Evolutionary conservation across 2,329 filamentous ascomycete genomes (phyloP).

Genomic region (Apiospora pterosperma): DNA sequence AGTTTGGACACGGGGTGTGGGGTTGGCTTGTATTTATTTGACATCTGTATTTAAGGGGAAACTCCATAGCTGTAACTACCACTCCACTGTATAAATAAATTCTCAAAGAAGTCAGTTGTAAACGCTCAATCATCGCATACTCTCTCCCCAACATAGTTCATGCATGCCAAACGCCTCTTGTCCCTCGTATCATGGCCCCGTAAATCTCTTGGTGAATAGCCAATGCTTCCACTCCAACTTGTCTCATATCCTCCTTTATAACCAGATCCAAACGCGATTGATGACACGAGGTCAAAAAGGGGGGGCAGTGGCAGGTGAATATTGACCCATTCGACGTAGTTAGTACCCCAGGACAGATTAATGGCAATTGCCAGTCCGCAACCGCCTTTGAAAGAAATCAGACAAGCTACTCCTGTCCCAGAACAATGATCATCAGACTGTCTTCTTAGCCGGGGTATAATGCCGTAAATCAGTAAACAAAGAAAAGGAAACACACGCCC

Average conservation of each 20-base stretch:
- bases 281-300: background rate
- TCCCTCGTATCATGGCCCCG: background rate
- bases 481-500: conserved; percentile 3
- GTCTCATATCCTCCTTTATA: background rate
- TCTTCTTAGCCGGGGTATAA: conserved; percentile 11
- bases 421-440: conserved; percentile 6
- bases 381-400: conserved; percentile 1
- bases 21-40: background rate
- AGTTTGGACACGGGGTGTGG: background rate
- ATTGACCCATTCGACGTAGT: background rate
- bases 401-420: conserved; percentile 5
- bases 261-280: background rate
- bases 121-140: background rate
- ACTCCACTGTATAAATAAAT: background rate
- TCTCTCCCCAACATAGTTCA: background rate
- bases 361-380: background rate
- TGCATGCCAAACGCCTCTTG: background rate
- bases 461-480: conserved; percentile 11
- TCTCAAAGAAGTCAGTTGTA: background rate
- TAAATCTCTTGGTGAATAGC: background rate
- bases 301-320: background rate
- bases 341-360: background rate
- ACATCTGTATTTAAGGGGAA: background rate
- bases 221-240: conserved; percentile 1
- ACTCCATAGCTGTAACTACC: background rate